Evolutionary conservation across 2,329 filamentous ascomycete species (phyloP), one percentile per base, ranked within the genome.

Genomic region (Hypoxylon sp.): DNA sequence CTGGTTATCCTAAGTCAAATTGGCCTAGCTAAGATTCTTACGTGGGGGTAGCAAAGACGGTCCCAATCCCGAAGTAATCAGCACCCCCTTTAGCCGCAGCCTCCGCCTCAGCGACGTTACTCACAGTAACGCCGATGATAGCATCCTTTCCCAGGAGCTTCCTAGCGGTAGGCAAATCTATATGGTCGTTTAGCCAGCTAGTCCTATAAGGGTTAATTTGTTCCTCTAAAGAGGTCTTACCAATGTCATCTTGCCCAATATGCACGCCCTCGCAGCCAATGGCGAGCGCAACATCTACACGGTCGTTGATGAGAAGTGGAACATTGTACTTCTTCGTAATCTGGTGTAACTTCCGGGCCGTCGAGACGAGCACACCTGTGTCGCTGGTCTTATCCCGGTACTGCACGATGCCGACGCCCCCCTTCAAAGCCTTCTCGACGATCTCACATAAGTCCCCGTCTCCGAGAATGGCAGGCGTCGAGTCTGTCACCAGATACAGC

Each of bases 161-260:
- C 64, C 93, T 91, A 1, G 94, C 94, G 42, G 86, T 85, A 8
- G 81, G 76, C 29, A 93, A 79, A 65, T 88, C 89, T 90, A 54
- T 39, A 54, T 62, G n/a, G 3, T 50, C 13, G 24, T 19, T 11
- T 3, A 19, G 44, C 71, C 3, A 19, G 44, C 71, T 31, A 61
- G 63, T 62, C 31, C 24, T 11, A 33, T 6, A 24, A 24, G n/a
- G 13, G 42, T 13, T 11, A 29, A 14, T 13, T n/a, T 14, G 14
- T 39, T 46, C 9, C 33, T 46, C 44, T 11, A 11, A 22, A 53
- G 48, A 26, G 13, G 19, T 48, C 85, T 72, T 80, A 92, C 91
- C 85, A 84, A 97, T 91, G 79, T 98, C 95, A 86, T 98, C 94
- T 82, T 98, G 95, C 5, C 96, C 96, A 54, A 98, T 88, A 79